Percentiles rank a stretch among this genome's conserved stretches.
phyloP scores from a whole-genome alignment of 2,329 filamentous ascomycete genomes.

The Chrysoporthe puriensis region DNA sequence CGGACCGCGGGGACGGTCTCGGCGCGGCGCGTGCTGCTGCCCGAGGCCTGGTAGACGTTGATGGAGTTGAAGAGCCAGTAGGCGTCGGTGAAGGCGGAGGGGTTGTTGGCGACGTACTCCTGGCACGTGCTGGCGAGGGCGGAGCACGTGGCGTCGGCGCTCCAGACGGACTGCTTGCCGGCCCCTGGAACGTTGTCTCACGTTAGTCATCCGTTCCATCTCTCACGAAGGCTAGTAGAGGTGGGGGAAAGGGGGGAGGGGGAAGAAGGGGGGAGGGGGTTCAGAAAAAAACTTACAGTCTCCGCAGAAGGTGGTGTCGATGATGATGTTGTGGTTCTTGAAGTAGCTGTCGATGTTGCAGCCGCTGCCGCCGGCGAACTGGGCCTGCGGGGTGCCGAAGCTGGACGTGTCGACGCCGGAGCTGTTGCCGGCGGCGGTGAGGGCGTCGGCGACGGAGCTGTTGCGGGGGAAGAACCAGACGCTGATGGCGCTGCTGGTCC shows the following conservation, averaged over 20 bases:
- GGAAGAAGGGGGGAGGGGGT: background rate
- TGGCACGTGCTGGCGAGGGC: slow-evolving; percentile 67
- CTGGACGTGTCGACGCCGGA: slow-evolving; percentile 64
- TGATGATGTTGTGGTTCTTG: slow-evolving; percentile 72
- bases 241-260: background rate
- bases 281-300: slow-evolving; percentile 4
- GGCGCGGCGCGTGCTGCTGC: background rate
- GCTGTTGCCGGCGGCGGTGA: slow-evolving; percentile 56
- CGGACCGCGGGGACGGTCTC: background rate
- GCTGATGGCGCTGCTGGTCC: slow-evolving; percentile 72
- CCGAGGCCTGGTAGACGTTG: slow-evolving; percentile 51
- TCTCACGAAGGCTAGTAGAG: background rate
- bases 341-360: slow-evolving; percentile 78
- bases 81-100: slow-evolving; percentile 24
- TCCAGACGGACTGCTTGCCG: slow-evolving; percentile 64
- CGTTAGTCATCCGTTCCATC: slow-evolving; percentile 33
- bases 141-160: slow-evolving; percentile 58
- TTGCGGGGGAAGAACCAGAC: slow-evolving; percentile 81
- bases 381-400: slow-evolving; percentile 73
- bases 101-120: slow-evolving; percentile 67
- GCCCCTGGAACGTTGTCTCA: slow-evolving; percentile 61
- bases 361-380: slow-evolving; percentile 65
- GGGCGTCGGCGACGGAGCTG: slow-evolving; percentile 33
- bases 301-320: slow-evolving; percentile 45
- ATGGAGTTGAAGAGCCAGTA: slow-evolving; percentile 53